Base-by-base conservation (phyloP, 352 stramenopile species). In the Sclerospora graminicola region DNA sequence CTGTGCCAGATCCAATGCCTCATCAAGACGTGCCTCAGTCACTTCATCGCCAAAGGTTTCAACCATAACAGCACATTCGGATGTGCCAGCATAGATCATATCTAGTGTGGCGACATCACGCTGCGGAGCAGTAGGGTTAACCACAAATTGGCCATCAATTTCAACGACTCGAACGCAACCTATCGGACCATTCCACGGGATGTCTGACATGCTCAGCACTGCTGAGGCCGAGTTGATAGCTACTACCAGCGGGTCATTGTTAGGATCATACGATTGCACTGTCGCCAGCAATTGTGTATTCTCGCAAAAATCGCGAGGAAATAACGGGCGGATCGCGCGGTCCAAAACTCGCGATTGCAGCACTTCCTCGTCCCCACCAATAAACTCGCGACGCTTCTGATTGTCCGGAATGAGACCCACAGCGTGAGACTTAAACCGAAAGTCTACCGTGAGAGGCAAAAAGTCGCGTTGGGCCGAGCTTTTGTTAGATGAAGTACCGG, bases 281-380 rank as follows among this genome's bases (percentile, higher is more conserved):
- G 82, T 96, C 24, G 81, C 77, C 20, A 92, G 73, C 36, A 99
- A 59, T 65, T 99, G 96, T 38, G 95, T 98, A 59, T 98, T 90
- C 36, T 97, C 84, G 36, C 73, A 84, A 70, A 90, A 98, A 34
- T 96, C 94, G 19, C 89, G 72, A 7, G 89, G 82, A 56, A 98
- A 96, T 8, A 98, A 66, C 27, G 95, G 95, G 9, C 95, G 84
- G 34, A 99, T 72, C 5, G 95, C 90, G 46, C 95, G 81, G 66
- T 99, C 95, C 39, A 99, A 94, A 16, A 98, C 73, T 16, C 95
- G 87, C 41, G 82, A 97, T 30, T 96, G 92, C 48, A 99, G 70
- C 39, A 98, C 95, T 63, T 99, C 94, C 26, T 96, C 84, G 60
- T 98, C 95, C 10, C 67, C 89, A 21, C 89, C 81, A 15, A 78